Evolutionary conservation across 2,329 filamentous ascomycete genomes (phyloP).

Genomic region (Verruconis gallopava): DNA sequence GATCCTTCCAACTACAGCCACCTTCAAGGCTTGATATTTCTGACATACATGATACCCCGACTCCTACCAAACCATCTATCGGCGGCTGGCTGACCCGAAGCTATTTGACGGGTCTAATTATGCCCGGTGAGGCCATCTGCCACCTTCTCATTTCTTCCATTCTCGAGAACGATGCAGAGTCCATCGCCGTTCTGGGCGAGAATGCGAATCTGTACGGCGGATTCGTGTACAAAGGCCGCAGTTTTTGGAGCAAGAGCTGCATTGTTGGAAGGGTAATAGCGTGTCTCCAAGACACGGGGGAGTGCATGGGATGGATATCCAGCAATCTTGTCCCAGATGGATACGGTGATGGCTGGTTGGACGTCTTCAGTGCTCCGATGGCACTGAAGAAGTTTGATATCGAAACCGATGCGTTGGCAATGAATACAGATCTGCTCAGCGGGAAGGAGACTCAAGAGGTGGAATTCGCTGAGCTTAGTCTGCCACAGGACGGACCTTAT

Average conservation of each 20-base stretch:
- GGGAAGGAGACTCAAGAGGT: constrained; percentile 12
- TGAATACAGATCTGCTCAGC: constrained; percentile 25
- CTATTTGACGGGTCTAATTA: constrained; percentile 40
- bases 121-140: constrained; percentile 40
- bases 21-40: constrained; percentile 1
- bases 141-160: constrained; percentile 44
- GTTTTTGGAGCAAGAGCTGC: constrained; percentile 45
- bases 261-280: constrained; percentile 42
- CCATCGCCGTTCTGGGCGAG: constrained; percentile 36
- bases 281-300: constrained; percentile 29
- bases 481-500: constrained; percentile 27
- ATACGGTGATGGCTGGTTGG: constrained; percentile 35
- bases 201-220: constrained; percentile 41
- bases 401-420: constrained; percentile 18
- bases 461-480: constrained; percentile 24
- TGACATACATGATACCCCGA: background rate
- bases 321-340: constrained; percentile 28
- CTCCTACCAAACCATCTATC: constrained; percentile 7
- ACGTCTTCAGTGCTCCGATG: constrained; percentile 27
- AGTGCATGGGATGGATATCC: constrained; percentile 44
- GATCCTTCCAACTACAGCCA: constrained; percentile 10
- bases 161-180: constrained; percentile 40
- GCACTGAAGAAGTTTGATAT: constrained; percentile 23
- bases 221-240: constrained; percentile 36
- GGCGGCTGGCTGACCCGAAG: constrained; percentile 42